Evolutionary conservation across 2,329 filamentous ascomycete genomes (phyloP), one percentile per base, ranked within the genome.

Genomic region (Delphinella strobiligena): DNA sequence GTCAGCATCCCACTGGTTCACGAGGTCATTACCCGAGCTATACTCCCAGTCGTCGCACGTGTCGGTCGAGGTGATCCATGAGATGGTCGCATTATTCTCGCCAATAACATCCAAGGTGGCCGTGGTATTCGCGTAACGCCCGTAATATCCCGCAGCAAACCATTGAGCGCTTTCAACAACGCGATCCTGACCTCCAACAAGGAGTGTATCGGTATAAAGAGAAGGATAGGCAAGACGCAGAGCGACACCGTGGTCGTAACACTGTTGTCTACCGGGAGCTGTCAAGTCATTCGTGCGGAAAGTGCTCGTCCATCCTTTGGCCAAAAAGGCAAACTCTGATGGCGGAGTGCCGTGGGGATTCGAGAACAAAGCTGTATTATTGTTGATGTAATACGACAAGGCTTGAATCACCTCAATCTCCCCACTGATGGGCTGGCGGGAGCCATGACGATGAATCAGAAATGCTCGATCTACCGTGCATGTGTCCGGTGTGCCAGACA

Each of bases 381-480:
- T 41, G 33, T 44, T 41, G 16, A 44, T 37, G 29, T 44, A 44
- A 38, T 44, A 41, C 10, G 42, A 44, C 2, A 44, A 33, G 19
- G 19, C 35, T 17, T 37, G 38, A 9, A 44, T 44, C 8, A 40
- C 38, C 2, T 31, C 32, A 19, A 44, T 36, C 31, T 44, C 42
- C 10, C 34, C 34, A 2, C 33, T 32, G 18, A 44, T 37, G n/a
- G 42, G 42, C 22, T 44, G 42, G 5, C 42, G 42, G 16, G 33
- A 37, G 12, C 42, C 42, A 35, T 44, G 42, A 31, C 42, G 34
- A 15, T 44, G 42, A 19, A 44, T 33, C 27, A 44, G 38, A 16
- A 44, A 44, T 4, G 37, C 42, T 15, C 34, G 33, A 10, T 44
- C 38, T 5, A 44, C 42, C 24, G 37, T 33, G 16, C 42, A 44